Evolutionary conservation across 768 basidiomycete genomes (phyloP).

Genomic region (Russula olivacea): DNA sequence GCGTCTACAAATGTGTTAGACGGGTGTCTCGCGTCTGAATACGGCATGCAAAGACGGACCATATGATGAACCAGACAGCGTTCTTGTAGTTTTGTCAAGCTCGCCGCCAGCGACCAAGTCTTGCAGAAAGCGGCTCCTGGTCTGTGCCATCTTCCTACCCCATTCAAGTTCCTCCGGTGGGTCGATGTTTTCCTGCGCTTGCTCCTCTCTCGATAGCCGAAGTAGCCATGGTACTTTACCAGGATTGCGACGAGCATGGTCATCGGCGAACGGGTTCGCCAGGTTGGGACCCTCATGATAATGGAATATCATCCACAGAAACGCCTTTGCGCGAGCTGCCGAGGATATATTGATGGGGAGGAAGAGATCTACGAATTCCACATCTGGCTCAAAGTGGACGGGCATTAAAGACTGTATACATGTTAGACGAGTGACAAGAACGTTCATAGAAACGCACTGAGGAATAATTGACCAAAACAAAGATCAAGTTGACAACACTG

Average conservation of each 20-base stretch:
- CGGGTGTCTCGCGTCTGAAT: not conserved
- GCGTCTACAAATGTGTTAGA: constrained; percentile 4
- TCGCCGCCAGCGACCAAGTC: constrained; percentile 51
- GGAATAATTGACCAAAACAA: constrained; percentile 74
- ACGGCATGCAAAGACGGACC: constrained; percentile 15
- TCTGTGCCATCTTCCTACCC: constrained; percentile 67
- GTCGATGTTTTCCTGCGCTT: constrained; percentile 68
- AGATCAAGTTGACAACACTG: constrained; percentile 80
- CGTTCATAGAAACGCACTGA: constrained; percentile 43
- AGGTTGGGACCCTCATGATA: constrained; percentile 64
- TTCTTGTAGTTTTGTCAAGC: constrained; percentile 34
- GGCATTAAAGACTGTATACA: constrained; percentile 34
- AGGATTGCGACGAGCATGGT: constrained; percentile 48
- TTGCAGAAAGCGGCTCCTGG: constrained; percentile 65
- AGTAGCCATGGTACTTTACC: constrained; percentile 62
- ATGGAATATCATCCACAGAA: constrained; percentile 79
- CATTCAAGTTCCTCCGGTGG: constrained; percentile 70
- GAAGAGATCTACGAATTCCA: constrained; percentile 83
- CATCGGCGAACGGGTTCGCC: constrained; percentile 73
- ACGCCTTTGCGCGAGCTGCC: constrained; percentile 64
- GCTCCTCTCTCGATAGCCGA: constrained; percentile 49
- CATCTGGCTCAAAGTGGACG: constrained; percentile 65
- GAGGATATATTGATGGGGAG: constrained; percentile 70
- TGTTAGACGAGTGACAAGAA: not conserved
- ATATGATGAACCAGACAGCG: constrained; percentile 21